Base-by-base conservation (phyloP, 768 basidiomycete species). In the Agaricus sinodeliciosus region DNA sequence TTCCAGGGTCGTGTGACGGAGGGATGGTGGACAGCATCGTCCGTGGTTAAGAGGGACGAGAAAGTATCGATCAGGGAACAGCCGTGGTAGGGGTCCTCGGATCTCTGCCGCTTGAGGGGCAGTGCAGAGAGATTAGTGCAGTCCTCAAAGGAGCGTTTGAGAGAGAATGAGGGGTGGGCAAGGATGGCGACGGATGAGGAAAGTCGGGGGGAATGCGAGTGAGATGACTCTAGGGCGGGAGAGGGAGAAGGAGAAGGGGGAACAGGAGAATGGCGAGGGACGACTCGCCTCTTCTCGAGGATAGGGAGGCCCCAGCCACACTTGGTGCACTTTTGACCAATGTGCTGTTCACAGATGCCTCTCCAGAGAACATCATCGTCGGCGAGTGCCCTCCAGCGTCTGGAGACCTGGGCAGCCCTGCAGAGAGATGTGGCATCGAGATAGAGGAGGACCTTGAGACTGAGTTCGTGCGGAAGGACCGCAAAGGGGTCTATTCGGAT, bases 251-350 rank as follows among this genome's bases (percentile, higher is more conserved):
- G 28, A 13, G 43, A 18, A n/a, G 25, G 35, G 25, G 50, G 51
- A 16, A 44, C 46, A 13, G 51, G 45, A 6, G 51, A 53, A 16
- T 37, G 39, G 3, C 45, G 37, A 7, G 44, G 51, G 22, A 53
- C 36, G 22, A 69, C 69, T 22, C 84, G 77, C 57, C 80, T 81
- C 51, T 53, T 53, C 63, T 95, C 90, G 18, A 99, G 75, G 34
- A 96, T 75, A 13, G 96, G 96, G 42, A 99, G 73, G 15, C 94
- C 94, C 94, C 95, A 97, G 2, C 96, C 96, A 60, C 96, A 98
- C 67, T 95, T 96, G 60, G 79, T 82, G 62, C 96, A 99, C 63
- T 93, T 95, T 62, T 93, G 85, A 16, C 95, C 95, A 51, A 99
- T 98, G 57, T 99, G 96, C 65, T 99, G 96, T 64, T 95, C 92